Evolutionary conservation across 73 alveolate genomes (phyloP), one percentile per base, ranked within the genome.

Genomic region (Breviolum minutum): DNA sequence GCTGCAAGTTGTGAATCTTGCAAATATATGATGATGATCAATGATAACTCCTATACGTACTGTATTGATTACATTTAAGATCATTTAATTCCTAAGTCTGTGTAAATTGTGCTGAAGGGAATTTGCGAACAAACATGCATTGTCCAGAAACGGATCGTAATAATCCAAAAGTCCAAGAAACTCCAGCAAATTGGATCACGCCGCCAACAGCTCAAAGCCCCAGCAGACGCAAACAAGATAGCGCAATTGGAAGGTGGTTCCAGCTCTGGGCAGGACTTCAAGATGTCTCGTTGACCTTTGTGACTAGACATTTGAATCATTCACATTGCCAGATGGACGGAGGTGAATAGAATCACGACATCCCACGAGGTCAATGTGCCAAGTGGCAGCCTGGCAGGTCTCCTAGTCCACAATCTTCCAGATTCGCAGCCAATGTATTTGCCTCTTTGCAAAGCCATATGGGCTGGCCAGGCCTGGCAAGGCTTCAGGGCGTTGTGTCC

Each of bases 131-230:
- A 40, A 40, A 40, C 54, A 40, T 40, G 54, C 54, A 40, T 3
- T 40, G 54, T 40, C 54, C 54, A 40, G 0, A 40, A 24, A n/a
- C 5, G 63, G 63, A 77, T 12, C 81, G 22, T 6, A 11, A 8
- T 17, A 71, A 30, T 20, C 30, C 10, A 20, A 20, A 71, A 71
- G 30, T 71, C 26, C 95, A 62, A 32, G 95, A 64, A 29, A 54
- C 95, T 86, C 95, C 95, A 86, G 27, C 95, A 86, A 60, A 63
- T 8, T 7, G 95, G 95, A 61, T 86, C 95, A 22, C 80, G 80
- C 14, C 95, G 95, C 95, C 95, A 87, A 87, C 95, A 87, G 83
- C 95, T 87, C 13, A 8, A 62, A 63, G 95, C 95, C 8, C 95
- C 95, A 29, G 96, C 40, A 13, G 96, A 60, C 27, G 96, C 96